A percentile compares a stretch with the other conserved stretches of the same genome.
Evolutionary conservation across 2,329 filamentous ascomycete species (phyloP).

Genomic region (Penicillium sp.): DNA sequence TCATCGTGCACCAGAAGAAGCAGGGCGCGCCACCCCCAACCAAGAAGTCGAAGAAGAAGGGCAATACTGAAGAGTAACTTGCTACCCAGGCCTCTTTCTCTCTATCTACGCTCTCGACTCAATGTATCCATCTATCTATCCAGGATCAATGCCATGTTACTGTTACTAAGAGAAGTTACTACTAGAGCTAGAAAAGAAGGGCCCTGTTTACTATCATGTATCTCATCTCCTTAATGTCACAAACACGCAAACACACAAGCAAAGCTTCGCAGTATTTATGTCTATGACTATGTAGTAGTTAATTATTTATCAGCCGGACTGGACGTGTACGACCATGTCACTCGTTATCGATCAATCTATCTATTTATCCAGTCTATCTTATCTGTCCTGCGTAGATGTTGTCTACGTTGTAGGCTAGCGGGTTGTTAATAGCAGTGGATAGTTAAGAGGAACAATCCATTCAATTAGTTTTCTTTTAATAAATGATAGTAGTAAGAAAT

Average conservation of each 20-base stretch:
- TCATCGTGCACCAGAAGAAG: slow-evolving; percentile 81
- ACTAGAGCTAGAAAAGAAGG: not conserved
- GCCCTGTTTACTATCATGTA: not conserved
- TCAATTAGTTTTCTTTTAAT: too few species aligned
- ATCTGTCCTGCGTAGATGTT: too few species aligned
- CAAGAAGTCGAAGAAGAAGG: slow-evolving; percentile 64
- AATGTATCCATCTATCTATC: not conserved
- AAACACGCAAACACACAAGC: too few species aligned
- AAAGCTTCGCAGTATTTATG: not conserved
- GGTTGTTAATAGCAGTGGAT: too few species aligned
- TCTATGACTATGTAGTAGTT: not conserved
- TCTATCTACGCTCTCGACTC: not conserved
- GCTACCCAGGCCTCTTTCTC: not conserved
- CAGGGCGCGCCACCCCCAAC: slow-evolving; percentile 52
- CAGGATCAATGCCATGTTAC: too few species aligned
- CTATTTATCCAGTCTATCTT: not conserved
- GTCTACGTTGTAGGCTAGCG: too few species aligned
- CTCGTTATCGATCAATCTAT: too few species aligned
- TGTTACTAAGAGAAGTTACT: not conserved
- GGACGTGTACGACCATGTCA: not conserved
- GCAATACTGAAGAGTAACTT: slow-evolving; percentile 24
- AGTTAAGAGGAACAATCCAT: too few species aligned
- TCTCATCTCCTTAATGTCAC: not conserved
- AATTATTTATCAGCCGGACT: not conserved
- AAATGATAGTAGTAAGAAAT: not conserved